phyloP scores from a whole-genome alignment of 495 filamentous ascomycete species.

The Penicillium coprophilum region DNA sequence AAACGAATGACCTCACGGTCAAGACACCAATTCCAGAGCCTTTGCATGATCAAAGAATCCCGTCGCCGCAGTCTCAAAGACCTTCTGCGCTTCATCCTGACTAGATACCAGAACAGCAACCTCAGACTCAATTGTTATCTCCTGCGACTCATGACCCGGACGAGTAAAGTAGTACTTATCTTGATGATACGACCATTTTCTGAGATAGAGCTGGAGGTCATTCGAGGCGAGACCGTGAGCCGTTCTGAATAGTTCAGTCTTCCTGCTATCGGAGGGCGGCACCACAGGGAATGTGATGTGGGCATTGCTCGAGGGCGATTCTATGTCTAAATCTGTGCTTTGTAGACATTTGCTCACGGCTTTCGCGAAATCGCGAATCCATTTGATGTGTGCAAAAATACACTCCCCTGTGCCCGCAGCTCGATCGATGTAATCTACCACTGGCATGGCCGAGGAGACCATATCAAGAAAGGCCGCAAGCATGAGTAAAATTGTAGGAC shows the following conservation, averaged over 20 bases:
- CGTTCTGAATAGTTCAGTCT: slow-evolving; percentile 3
- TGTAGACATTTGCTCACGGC: slow-evolving; percentile 23
- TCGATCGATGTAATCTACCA: slow-evolving; percentile 55
- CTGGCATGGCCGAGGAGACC: slow-evolving; percentile 45
- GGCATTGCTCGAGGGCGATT: not conserved
- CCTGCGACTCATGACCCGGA: slow-evolving; percentile 36
- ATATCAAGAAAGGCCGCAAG: slow-evolving; percentile 45
- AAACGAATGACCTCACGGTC: not conserved
- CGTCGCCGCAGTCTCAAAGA: slow-evolving; percentile 23
- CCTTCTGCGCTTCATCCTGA: slow-evolving; percentile 12
- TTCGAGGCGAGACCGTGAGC: slow-evolving; percentile 30
- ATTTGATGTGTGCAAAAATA: slow-evolving; percentile 30
- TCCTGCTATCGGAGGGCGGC: not conserved
- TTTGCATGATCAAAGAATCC: slow-evolving; percentile 21
- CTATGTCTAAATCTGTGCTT: not conserved
- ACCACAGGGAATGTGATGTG: slow-evolving; percentile 1
- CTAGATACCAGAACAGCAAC: slow-evolving; percentile 24
- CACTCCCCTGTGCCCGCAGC: slow-evolving; percentile 21
- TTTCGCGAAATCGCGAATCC: slow-evolving; percentile 35
- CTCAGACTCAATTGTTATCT: slow-evolving; percentile 30
- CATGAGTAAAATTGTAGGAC: slow-evolving; percentile 41
- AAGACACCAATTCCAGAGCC: slow-evolving; percentile 24
- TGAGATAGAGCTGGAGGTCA: slow-evolving; percentile 40
- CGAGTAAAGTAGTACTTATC: slow-evolving; percentile 46
- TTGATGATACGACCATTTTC: slow-evolving; percentile 40